Conservation (phyloP, 805 yeast genomes). For the Saccharomycopsis capsularis region DNA sequence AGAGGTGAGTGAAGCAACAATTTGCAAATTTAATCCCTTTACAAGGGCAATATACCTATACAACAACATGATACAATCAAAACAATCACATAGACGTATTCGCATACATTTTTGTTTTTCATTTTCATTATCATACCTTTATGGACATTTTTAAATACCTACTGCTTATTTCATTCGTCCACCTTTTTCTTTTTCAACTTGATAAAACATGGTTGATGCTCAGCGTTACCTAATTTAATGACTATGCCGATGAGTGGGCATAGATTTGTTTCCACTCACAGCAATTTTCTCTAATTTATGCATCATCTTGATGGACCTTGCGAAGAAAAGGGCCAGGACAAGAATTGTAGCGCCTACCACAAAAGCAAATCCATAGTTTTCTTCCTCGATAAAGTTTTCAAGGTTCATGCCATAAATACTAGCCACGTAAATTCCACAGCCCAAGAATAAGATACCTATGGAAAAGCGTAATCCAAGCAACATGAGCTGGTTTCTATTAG, state of each 20-base stretch:
- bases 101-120: no score
- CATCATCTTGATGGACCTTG: slow-evolving; percentile 49
- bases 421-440: slow-evolving; percentile 78
- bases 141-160: no score
- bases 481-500: slow-evolving; percentile 87
- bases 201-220: no score
- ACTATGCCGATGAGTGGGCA: slow-evolving; percentile 6
- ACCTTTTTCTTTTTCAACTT: no score
- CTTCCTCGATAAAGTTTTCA: slow-evolving; percentile 70
- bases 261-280: slow-evolving; percentile 32
- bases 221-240: no score
- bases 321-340: slow-evolving; percentile 41
- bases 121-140: neutral
- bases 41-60: no score
- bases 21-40: no score
- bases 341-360: slow-evolving; percentile 35
- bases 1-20: no score
- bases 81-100: no score
- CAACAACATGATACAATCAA: no score
- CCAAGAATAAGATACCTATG: slow-evolving; percentile 76
- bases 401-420: slow-evolving; percentile 88
- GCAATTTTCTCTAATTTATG: slow-evolving; percentile 67
- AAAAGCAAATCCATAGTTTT: slow-evolving; percentile 52
- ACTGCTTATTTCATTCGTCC: no score
- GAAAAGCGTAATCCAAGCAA: slow-evolving; percentile 76